Conservation (phyloP, 805 yeast species). For the Ogataea populi-albae region DNA sequence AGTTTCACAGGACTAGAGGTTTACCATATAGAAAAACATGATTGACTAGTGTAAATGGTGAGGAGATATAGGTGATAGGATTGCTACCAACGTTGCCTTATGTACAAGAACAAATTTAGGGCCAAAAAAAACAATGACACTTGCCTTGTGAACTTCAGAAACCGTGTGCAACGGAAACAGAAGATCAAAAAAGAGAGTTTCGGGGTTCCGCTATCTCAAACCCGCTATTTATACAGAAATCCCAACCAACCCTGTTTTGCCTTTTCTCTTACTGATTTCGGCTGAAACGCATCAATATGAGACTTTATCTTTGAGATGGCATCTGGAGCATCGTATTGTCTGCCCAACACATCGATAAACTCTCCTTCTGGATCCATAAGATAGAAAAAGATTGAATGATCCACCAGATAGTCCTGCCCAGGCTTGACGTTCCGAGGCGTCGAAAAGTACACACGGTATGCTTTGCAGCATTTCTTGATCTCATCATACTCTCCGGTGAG, state of each 20-base stretch:
- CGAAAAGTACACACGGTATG: conserved; percentile 92
- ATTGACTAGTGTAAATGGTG: no score
- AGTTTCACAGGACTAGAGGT: no score
- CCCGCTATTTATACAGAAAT: conserved; percentile 46
- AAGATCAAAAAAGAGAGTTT: no score
- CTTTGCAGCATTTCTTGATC: conserved; percentile 80
- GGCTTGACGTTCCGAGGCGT: conserved; percentile 93
- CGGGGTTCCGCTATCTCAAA: no score
- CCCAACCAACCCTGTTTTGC: conserved; percentile 61
- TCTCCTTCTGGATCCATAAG: conserved; percentile 98
- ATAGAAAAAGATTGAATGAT: conserved; percentile 95
- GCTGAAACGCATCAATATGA: conserved; percentile 73
- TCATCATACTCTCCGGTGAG: conserved; percentile 88
- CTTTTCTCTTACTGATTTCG: conserved; percentile 65
- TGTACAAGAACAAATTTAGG: no score
- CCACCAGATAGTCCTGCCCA: conserved; percentile 95
- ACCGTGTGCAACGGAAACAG: no score
- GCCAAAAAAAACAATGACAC: no score
- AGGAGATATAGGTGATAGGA: no score
- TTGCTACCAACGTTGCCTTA: no score
- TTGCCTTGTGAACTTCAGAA: no score
- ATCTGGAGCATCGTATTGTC: conserved; percentile 76
- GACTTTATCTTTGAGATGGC: conserved; percentile 75
- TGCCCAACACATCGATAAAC: conserved; percentile 90
- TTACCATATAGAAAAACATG: no score